These are phyloP conservation scores for Cladophialophora psammophila DNA, from an alignment of 2,329 filamentous ascomycete species.

Conservation along the genomic window DNA sequence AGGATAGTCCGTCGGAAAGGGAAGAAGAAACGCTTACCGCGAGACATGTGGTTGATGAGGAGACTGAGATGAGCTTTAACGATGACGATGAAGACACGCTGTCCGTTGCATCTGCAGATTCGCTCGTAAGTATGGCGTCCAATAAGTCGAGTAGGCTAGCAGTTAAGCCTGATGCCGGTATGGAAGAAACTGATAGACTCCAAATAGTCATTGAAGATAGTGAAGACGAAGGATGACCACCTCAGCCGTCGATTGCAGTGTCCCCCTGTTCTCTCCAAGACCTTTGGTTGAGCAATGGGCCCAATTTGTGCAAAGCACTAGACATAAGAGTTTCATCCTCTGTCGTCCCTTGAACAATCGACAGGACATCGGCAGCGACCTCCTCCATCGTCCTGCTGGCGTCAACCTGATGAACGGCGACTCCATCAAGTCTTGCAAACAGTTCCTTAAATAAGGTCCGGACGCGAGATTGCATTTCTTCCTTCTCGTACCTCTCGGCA, in stretches of 20 bases:
- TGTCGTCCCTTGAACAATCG: slow-evolving; percentile 17
- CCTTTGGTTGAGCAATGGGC: slow-evolving; percentile 37
- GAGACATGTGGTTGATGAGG: slow-evolving; percentile 29
- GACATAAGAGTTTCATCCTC: slow-evolving; percentile 36
- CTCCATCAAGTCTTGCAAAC: slow-evolving; percentile 52
- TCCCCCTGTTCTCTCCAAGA: not conserved
- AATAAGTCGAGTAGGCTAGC: not conserved
- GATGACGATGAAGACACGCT: slow-evolving; percentile 37
- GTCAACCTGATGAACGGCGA: slow-evolving; percentile 63
- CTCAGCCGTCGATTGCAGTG: not conserved
- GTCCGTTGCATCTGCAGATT: slow-evolving; percentile 40
- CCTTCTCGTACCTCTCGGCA: slow-evolving; percentile 85
- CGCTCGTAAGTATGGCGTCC: slow-evolving; percentile 24
- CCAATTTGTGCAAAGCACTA: slow-evolving; percentile 45
- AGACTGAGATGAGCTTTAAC: slow-evolving; percentile 28
- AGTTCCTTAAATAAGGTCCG: slow-evolving; percentile 72
- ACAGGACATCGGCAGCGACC: slow-evolving; percentile 55
- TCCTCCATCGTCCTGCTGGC: slow-evolving; percentile 60
- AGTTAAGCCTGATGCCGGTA: not conserved
- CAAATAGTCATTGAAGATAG: slow-evolving; percentile 62
- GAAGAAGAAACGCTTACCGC: slow-evolving; percentile 29
- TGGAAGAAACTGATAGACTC: slow-evolving; percentile 35
- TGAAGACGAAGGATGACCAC: slow-evolving; percentile 54
- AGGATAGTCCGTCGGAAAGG: slow-evolving; percentile 35
- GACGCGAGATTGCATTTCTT: slow-evolving; percentile 81